These are phyloP conservation scores for Zasmidium citrigriseum DNA, from an alignment of 2,329 filamentous ascomycete species.

Conservation along the genomic window DNA sequence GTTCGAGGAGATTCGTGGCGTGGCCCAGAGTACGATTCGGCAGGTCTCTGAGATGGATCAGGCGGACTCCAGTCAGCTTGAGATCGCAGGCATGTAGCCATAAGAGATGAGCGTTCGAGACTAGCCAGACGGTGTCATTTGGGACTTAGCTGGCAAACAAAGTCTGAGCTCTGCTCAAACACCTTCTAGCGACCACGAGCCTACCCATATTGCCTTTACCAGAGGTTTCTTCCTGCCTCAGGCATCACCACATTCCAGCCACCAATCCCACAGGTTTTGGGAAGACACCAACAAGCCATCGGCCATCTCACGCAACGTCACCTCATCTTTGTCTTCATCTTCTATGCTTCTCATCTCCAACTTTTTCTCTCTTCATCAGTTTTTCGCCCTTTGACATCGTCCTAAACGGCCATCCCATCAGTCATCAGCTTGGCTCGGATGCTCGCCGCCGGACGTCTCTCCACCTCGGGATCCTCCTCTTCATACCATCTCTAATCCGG, in stretches of 20 bases:
- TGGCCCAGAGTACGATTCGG: neutral
- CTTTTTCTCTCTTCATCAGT: neutral
- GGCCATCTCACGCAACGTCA: no score
- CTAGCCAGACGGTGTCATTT: no score
- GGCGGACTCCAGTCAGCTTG: neutral
- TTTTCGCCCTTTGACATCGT: neutral
- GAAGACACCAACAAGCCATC: no score
- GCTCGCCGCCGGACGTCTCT: neutral
- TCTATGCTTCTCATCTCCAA: neutral
- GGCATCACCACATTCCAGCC: no score
- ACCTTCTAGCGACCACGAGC: no score
- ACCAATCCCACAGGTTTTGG: no score
- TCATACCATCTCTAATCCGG: neutral
- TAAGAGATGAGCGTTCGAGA: no score
- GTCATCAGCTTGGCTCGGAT: neutral
- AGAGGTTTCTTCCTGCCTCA: neutral
- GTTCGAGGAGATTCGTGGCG: neutral
- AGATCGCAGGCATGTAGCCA: neutral
- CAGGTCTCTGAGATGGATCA: neutral
- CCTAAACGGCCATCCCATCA: neutral
- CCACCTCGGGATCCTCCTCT: slow-evolving; percentile 4
- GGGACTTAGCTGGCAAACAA: no score
- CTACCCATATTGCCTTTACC: neutral
- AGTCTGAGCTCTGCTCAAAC: no score
- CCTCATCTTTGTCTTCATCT: neutral